Conservation (phyloP, 1,139 yeast genomes). For the Candida sp. region DNA sequence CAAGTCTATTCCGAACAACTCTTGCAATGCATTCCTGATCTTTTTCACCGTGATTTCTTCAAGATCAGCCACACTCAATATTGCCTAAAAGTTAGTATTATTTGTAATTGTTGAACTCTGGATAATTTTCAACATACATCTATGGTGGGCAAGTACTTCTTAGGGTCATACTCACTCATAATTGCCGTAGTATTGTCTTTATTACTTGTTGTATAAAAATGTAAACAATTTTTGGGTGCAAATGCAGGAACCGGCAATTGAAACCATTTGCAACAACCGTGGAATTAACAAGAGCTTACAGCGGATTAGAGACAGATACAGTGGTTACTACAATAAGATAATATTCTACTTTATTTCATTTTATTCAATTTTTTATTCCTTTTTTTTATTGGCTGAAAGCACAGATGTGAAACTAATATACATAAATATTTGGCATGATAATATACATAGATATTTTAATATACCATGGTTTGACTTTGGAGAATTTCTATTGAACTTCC, state of each 20-base stretch:
- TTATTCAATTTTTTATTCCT: too few relatives aligned
- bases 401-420: too few relatives aligned
- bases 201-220: too few relatives aligned
- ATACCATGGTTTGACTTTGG: too few relatives aligned
- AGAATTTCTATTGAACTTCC: too few relatives aligned
- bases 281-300: background rate
- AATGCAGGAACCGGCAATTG: background rate
- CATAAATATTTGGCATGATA: too few relatives aligned
- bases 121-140: conserved; percentile 48
- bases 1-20: conserved; percentile 58
- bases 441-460: too few relatives aligned
- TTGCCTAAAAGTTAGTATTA: conserved; percentile 49
- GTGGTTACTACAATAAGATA: too few relatives aligned
- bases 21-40: conserved; percentile 68
- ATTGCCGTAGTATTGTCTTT: too few relatives aligned
- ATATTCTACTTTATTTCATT: too few relatives aligned
- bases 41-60: conserved; percentile 71
- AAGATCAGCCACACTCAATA: conserved; percentile 69
- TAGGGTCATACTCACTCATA: conserved; percentile 9
- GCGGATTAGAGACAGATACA: background rate
- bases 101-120: background rate
- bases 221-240: background rate
- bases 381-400: too few relatives aligned
- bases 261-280: background rate
- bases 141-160: conserved; percentile 57